Percentiles rank a stretch among this genome's conserved stretches.
Conservation (phyloP, 2,329 filamentous ascomycete species). For the Pseudogymnoascus sp. region DNA sequence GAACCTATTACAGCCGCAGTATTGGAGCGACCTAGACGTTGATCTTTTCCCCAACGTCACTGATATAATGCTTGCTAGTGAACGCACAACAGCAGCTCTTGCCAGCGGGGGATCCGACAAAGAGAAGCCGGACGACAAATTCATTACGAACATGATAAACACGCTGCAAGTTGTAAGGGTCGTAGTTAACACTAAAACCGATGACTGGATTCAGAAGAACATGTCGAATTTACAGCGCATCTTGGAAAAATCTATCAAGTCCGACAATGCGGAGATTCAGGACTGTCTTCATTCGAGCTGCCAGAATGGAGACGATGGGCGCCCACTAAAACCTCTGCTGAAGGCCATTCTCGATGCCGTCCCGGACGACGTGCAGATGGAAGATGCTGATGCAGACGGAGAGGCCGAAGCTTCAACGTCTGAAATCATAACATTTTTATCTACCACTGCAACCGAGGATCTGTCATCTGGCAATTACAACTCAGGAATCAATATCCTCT, state of each 20-base stretch:
- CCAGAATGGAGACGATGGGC: conserved; percentile 55
- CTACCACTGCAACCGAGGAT: conserved; percentile 77
- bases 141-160: conserved; percentile 82
- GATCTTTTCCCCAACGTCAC: conserved; percentile 87
- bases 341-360: conserved; percentile 81
- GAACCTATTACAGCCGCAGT: conserved; percentile 74
- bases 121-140: conserved; percentile 73
- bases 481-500: conserved; percentile 85
- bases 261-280: conserved; percentile 84
- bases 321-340: conserved; percentile 64
- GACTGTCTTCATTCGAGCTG: conserved; percentile 77
- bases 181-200: conserved; percentile 74
- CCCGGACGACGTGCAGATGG: conserved; percentile 67
- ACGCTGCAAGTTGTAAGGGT: conserved; percentile 86
- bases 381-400: conserved; percentile 72
- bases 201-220: conserved; percentile 82
- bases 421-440: conserved; percentile 78
- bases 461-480: conserved; percentile 74
- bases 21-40: conserved; percentile 87
- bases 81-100: conserved; percentile 58
- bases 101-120: conserved; percentile 43
- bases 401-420: conserved; percentile 73
- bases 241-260: conserved; percentile 79
- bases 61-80: conserved; percentile 72
- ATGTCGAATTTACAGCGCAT: conserved; percentile 74